These are phyloP conservation scores for Hyaloscypha finlandica DNA, from an alignment of 495 filamentous ascomycete genomes.

Conservation along the genomic window DNA sequence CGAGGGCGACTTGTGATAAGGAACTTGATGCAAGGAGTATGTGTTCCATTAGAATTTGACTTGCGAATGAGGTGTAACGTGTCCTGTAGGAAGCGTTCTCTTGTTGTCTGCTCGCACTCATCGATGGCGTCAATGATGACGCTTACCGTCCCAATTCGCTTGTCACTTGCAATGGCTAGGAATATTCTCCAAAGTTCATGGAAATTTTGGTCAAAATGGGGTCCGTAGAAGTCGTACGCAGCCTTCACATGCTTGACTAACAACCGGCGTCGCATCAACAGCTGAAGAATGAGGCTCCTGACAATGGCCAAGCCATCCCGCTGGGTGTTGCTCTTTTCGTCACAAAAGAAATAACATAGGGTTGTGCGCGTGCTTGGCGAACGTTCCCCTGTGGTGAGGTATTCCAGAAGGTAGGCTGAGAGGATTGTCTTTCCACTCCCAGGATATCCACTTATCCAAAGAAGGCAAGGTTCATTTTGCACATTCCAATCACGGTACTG, in stretches of 20 bases:
- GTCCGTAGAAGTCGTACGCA: constrained; percentile 25
- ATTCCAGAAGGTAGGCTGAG: constrained; percentile 21
- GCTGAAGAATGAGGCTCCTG: constrained; percentile 29
- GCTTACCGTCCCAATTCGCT: constrained; percentile 19
- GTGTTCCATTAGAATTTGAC: neutral
- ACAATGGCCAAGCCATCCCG: constrained; percentile 30
- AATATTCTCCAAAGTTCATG: constrained; percentile 33
- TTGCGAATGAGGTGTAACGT: constrained; percentile 14
- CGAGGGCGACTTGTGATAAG: neutral
- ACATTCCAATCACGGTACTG: constrained; percentile 27
- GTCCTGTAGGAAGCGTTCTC: constrained; percentile 20
- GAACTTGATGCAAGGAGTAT: neutral
- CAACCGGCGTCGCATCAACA: constrained; percentile 20
- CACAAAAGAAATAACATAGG: constrained; percentile 33
- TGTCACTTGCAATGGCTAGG: constrained; percentile 25
- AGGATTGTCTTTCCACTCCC: constrained; percentile 33
- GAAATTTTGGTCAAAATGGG: constrained; percentile 26
- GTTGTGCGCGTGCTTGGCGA: constrained; percentile 4
- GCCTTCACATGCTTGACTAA: constrained; percentile 27
- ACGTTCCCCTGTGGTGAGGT: constrained; percentile 4
- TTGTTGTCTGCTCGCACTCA: constrained; percentile 31
- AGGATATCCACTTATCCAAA: constrained; percentile 34
- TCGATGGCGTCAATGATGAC: constrained; percentile 36
- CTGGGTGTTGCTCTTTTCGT: constrained; percentile 32
- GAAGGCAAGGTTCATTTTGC: constrained; percentile 16